Evolutionary conservation across 2,329 filamentous ascomycete genomes (phyloP), one percentile per base, ranked within the genome.

Genomic region (Kalaharituber pfeilii): DNA sequence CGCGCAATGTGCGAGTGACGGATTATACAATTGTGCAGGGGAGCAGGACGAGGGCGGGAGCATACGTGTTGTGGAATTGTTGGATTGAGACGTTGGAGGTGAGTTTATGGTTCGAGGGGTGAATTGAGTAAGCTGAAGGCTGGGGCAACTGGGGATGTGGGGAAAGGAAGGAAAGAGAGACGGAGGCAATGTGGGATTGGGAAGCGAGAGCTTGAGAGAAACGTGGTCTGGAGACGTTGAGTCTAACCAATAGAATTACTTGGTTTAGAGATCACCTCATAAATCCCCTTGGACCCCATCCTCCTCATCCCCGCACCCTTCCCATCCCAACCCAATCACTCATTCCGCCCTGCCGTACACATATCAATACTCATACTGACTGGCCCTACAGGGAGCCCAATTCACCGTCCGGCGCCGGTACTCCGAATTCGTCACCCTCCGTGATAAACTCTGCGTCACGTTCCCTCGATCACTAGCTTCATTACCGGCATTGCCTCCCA

Each of bases 11-110:
- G 39, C 70, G 72, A 5, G 76, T 83, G 52, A 74, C 79, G 54
- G 77, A 80, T 63, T 75, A 80, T 68, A 73, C 75, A 29, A 71
- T 82, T 59, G 73, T 82, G 27, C 72, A 73, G 57, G 79, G 77
- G 7, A 74, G 71, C 51, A 71, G 69, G 42, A 70, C 74, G 3
- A 75, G 75, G 5, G 70, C 81, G 49, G 89, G 89, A n/a, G 84
- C 88, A 1, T 98, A 96, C 70, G 86, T 95, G 1, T 87, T 94
- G 6, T 98, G 86, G 85, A 91, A 86, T 66, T 87, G 91, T 64
- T 79, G 76, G 49, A 85, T 98, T 45, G 81, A 91, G 67, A 95
- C 87, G 2, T 71, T 96, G 51, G 82, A 80, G 68, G 86, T 88
- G 66, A 67, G 79, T 75, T 54, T 39, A 42, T 52, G 52, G 24